Conservation (phyloP, 371 early-diverging fungal species). For the Zychaea mexicana region DNA sequence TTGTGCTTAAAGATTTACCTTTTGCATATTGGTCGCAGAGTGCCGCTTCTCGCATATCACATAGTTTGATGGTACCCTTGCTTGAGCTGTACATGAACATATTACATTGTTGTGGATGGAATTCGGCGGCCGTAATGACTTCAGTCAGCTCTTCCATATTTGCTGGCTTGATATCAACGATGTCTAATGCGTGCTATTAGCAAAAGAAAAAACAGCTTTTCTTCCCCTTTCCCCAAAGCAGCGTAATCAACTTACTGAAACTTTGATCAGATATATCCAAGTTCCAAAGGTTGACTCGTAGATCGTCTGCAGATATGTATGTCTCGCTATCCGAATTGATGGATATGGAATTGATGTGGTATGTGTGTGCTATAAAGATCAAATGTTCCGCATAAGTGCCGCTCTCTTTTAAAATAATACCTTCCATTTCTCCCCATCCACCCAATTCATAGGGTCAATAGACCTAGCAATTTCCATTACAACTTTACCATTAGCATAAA, state of each 20-base stretch:
- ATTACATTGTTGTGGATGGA: slow-evolving; percentile 87
- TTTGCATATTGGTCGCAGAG: slow-evolving; percentile 87
- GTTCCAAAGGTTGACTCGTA: slow-evolving; percentile 94
- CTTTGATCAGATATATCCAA: slow-evolving; percentile 85
- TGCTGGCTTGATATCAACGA: slow-evolving; percentile 95
- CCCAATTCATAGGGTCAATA: too few relatives aligned
- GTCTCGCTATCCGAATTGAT: slow-evolving; percentile 91
- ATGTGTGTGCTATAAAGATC: slow-evolving; percentile 76
- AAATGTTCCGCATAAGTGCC: too few relatives aligned
- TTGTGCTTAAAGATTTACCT: too few relatives aligned
- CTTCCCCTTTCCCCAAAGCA: too few relatives aligned
- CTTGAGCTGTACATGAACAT: slow-evolving; percentile 91
- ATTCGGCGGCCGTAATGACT: slow-evolving; percentile 95
- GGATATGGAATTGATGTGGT: slow-evolving; percentile 95
- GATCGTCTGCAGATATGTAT: slow-evolving; percentile 92
- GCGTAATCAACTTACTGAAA: slow-evolving; percentile 58
- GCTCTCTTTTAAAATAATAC: too few relatives aligned
- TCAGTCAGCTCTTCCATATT: slow-evolving; percentile 95
- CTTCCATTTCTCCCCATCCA: too few relatives aligned
- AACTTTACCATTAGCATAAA: slow-evolving; percentile 72
- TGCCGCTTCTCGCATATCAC: slow-evolving; percentile 88
- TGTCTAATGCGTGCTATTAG: too few relatives aligned
- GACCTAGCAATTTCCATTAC: neutral
- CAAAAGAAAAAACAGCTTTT: too few relatives aligned
- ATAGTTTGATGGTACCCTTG: slow-evolving; percentile 87